Evolutionary conservation across 805 yeast species (phyloP), one percentile per base, ranked within the genome.

Genomic region (Ogataea sp.): DNA sequence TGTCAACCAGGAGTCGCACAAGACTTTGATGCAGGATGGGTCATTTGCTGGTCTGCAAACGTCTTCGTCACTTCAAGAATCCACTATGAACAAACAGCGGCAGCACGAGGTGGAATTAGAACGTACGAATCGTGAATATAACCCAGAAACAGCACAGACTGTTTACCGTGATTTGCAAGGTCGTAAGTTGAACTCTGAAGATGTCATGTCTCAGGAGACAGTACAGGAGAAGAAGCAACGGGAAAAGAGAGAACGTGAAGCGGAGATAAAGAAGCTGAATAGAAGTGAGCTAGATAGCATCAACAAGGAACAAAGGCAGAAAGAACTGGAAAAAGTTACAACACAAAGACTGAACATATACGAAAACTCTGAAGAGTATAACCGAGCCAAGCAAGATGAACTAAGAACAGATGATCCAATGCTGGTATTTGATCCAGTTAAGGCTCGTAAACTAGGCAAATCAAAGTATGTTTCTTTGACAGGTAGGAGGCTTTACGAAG

Each of bases 381-480:
- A 70, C 37, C 47, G 51, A 3, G 48, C 49, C 24, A 56, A 60
- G 46, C 62, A 58, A 39, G 39, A 43, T 6, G 53, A 55, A 36
- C 58, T 62, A n/a, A 50, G 53, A 13, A 66, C 66, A 26, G 86
- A 80, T 17, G 94, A 85, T 51, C 94, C 95, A 0, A 67, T 83
- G 20, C 55, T 68, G 2, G 50, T 65, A 11, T 80, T 78, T 47
- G 55, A 62, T 23, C 52, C 64, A 18, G 47, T 46, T 24, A 50
- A 47, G 30, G 42, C 39, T 7, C 32, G 30, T 13, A 39, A 32
- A n/a, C 7, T 25, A 4, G 10, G 13, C 7, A 14, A 18, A 6
- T 27, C 50, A 16, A 18, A 43, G 30, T 37, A 50, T 43, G 45
- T 53, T 3, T 56, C 66, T 15, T 36, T 48, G 13, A 57, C 64